Conservation (phyloP, 257 asterid species). For the Nicotiana paniculata region DNA sequence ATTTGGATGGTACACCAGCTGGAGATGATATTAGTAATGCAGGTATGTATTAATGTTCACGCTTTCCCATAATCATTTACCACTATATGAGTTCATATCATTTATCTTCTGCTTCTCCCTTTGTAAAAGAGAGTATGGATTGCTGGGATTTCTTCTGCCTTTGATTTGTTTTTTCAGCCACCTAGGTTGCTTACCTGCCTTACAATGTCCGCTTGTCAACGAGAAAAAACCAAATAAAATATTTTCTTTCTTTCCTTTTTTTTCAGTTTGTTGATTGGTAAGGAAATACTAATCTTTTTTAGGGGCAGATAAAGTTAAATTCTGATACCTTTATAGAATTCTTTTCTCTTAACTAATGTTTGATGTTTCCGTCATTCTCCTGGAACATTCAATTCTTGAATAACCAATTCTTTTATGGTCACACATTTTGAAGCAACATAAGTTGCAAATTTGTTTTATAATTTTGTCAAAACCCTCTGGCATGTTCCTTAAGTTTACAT, state of each 20-base stretch:
- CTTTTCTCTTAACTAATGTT: neutral
- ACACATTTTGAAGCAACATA: neutral
- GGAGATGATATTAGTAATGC: constrained; percentile 56
- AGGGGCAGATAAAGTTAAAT: neutral
- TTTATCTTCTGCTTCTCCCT: neutral
- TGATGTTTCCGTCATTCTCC: neutral
- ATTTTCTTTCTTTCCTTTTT: neutral
- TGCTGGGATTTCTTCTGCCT: neutral
- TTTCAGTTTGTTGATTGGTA: neutral
- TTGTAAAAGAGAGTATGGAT: neutral
- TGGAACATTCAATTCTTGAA: no score
- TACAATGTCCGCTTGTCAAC: neutral
- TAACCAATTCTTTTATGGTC: neutral
- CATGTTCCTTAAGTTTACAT: neutral
- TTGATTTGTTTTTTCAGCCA: neutral
- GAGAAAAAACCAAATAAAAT: neutral
- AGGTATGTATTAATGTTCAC: constrained; percentile 31
- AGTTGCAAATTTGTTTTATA: neutral
- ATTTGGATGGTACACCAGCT: constrained; percentile 45
- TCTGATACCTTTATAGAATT: neutral
- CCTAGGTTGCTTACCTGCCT: neutral
- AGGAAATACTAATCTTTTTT: neutral
- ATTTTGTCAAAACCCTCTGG: neutral
- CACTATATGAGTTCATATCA: neutral
- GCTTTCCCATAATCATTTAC: neutral